Evolutionary conservation across 1,139 yeast species (phyloP).

Genomic region (Scheffersomyces titani): DNA sequence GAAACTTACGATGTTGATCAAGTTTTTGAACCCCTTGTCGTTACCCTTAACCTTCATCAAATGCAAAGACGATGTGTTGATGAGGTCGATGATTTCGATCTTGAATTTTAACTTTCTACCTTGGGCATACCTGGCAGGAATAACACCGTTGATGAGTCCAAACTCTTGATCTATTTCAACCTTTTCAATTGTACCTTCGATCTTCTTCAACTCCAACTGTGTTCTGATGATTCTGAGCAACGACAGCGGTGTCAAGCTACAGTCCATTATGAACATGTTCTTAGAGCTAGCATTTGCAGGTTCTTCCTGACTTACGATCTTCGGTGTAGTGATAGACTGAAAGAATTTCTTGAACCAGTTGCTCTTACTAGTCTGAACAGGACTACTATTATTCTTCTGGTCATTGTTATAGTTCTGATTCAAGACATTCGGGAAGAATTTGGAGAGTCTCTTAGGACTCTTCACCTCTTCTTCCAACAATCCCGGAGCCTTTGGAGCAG

Average conservation of each 20-base stretch:
- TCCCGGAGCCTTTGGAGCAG: slow-evolving; percentile 46
- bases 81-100: slow-evolving; percentile 44
- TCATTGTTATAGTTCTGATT: slow-evolving; percentile 10
- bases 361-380: slow-evolving; percentile 14
- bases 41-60: slow-evolving; percentile 66
- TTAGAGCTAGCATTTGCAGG: slow-evolving; percentile 9
- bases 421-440: slow-evolving; percentile 4
- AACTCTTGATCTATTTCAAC: slow-evolving; percentile 46
- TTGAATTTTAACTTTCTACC: slow-evolving; percentile 52
- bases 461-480: slow-evolving; percentile 14
- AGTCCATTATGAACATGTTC: slow-evolving; percentile 36
- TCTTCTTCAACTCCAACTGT: slow-evolving; percentile 47
- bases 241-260: slow-evolving; percentile 29
- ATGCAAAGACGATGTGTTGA: slow-evolving; percentile 49
- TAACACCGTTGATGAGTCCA: slow-evolving; percentile 46
- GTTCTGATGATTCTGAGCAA: slow-evolving; percentile 37
- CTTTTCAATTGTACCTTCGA: slow-evolving; percentile 51
- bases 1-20: slow-evolving; percentile 49
- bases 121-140: slow-evolving; percentile 50
- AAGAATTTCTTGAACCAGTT: slow-evolving; percentile 45
- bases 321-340: slow-evolving; percentile 14
- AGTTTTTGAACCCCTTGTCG: slow-evolving; percentile 60
- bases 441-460: slow-evolving; percentile 27
- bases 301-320: neutral
- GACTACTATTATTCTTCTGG: slow-evolving; percentile 1